Conservation (phyloP, 768 basidiomycete genomes). For the Mycena crocata region DNA sequence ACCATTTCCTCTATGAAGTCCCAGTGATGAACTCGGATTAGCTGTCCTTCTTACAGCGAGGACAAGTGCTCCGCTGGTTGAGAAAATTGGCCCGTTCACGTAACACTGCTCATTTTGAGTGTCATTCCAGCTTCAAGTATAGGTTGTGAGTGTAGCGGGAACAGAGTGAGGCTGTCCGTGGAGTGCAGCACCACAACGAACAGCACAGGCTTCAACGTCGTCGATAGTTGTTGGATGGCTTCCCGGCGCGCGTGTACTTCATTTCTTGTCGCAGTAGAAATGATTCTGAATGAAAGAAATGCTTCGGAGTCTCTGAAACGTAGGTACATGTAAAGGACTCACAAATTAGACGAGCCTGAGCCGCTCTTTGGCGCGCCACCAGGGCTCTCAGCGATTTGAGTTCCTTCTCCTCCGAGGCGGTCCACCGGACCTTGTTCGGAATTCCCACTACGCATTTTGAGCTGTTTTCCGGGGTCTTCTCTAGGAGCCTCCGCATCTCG, state of each 20-base stretch:
- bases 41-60: conserved; percentile 3
- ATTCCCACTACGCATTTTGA: too few relatives aligned
- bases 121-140: conserved; percentile 4
- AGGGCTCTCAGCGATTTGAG: too few relatives aligned
- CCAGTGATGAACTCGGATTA: neutral
- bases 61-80: conserved; percentile 5
- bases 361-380: too few relatives aligned
- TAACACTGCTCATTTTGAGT: conserved; percentile 16
- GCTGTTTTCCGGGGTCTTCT: too few relatives aligned
- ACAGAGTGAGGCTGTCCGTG: neutral
- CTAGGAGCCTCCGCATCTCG: too few relatives aligned
- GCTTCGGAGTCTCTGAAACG: too few relatives aligned
- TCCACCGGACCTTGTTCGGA: too few relatives aligned
- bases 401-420: too few relatives aligned
- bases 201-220: conserved; percentile 5
- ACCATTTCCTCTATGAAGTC: conserved; percentile 12
- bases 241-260: conserved; percentile 4
- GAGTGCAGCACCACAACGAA: conserved; percentile 8
- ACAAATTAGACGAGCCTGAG: too few relatives aligned
- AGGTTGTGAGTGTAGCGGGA: neutral
- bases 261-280: conserved; percentile 11
- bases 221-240: conserved; percentile 7
- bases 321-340: too few relatives aligned
- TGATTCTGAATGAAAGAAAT: neutral
- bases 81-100: conserved; percentile 9